phyloP scores from a whole-genome alignment of 1,284 basidiomycete species.

The Ustilago bromivora region DNA sequence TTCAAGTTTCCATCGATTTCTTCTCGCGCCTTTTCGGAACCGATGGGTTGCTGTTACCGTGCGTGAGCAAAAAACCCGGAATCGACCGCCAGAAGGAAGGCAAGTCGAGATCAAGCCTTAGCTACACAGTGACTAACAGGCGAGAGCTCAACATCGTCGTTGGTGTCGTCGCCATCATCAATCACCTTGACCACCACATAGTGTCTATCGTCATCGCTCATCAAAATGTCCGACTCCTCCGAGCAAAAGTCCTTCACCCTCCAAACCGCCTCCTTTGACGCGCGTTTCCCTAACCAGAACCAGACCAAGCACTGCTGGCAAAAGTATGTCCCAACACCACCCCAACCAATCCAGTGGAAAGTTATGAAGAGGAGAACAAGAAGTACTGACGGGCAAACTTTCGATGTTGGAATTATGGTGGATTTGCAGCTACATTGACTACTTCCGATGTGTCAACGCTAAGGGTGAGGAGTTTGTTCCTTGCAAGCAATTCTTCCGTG shows the following conservation, averaged over 20 bases:
- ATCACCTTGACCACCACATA: constrained; percentile 11
- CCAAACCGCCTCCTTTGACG: constrained; percentile 67
- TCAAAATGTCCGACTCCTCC: constrained; percentile 52
- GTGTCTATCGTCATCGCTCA: constrained; percentile 2
- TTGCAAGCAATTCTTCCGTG: constrained; percentile 98
- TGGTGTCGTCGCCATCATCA: constrained; percentile 11
- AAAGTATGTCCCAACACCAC: constrained; percentile 52
- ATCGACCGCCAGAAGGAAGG: constrained; percentile 23
- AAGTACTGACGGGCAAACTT: constrained; percentile 4
- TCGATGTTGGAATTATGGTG: not conserved
- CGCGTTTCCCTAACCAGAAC: constrained; percentile 70
- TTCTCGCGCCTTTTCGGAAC: constrained; percentile 24
- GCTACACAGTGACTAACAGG: constrained; percentile 1
- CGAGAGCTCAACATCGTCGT: not conserved
- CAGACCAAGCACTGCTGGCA: constrained; percentile 70
- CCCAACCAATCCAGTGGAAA: not conserved
- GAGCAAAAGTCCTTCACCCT: constrained; percentile 62
- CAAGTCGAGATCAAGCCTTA: constrained; percentile 24
- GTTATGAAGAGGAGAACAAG: not conserved
- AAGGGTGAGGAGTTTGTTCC: constrained; percentile 98
- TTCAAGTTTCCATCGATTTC: not conserved
- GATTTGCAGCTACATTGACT: constrained; percentile 73
- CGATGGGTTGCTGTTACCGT: constrained; percentile 20
- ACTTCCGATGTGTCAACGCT: constrained; percentile 95
- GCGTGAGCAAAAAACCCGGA: constrained; percentile 34